These are phyloP conservation scores for Mallotus repandus DNA, from an alignment of 441 rosid genomes.

Conservation along the genomic window DNA sequence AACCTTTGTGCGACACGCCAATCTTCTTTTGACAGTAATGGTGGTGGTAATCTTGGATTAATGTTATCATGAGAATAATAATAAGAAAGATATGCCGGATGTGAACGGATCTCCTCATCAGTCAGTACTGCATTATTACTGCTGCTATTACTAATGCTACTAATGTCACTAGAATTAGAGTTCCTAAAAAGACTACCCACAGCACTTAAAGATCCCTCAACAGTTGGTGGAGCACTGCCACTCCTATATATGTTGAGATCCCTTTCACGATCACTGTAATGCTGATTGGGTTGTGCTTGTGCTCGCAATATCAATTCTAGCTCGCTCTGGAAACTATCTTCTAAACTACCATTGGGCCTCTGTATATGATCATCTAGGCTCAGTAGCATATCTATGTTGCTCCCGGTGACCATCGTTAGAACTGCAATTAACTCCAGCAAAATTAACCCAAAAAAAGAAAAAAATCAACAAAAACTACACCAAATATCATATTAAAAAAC, in stretches of 20 bases:
- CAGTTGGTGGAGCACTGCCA: constrained; percentile 97
- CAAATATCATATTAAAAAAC: not conserved
- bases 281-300: constrained; percentile 49
- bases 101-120: constrained; percentile 81
- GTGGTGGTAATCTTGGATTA: constrained; percentile 87
- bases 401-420: constrained; percentile 49
- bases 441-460: not conserved
- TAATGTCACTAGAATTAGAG: constrained; percentile 42
- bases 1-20: constrained; percentile 89
- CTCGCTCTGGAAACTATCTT: constrained; percentile 62
- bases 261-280: constrained; percentile 45
- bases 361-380: constrained; percentile 42
- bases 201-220: constrained; percentile 80
- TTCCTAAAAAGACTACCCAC: constrained; percentile 63
- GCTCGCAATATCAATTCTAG: constrained; percentile 66
- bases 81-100: constrained; percentile 75
- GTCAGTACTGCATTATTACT: constrained; percentile 42
- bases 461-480: constrained; percentile 1
- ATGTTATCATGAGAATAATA: constrained; percentile 75
- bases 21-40: constrained; percentile 80
- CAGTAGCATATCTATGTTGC: constrained; percentile 57
- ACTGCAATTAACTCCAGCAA: constrained; percentile 20
- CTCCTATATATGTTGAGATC: constrained; percentile 60
- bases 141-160: constrained; percentile 12
- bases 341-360: constrained; percentile 53